phyloP scores from a whole-genome alignment of 495 filamentous ascomycete species.

The Neurospora tetraspora region DNA sequence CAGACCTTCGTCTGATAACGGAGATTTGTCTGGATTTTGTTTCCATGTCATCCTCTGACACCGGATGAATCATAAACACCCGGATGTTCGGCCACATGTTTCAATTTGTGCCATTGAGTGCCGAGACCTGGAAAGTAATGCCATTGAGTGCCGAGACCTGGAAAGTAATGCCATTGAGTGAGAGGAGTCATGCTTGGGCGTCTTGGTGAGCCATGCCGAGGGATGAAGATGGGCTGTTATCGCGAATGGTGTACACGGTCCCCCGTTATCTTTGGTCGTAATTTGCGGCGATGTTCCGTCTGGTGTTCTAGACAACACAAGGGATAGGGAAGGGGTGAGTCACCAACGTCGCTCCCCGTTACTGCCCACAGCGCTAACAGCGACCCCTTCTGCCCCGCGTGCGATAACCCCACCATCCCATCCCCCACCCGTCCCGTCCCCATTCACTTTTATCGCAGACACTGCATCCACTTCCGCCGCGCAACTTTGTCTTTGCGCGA shows the following conservation, averaged over 20 bases:
- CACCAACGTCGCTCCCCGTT: slow-evolving; percentile 4
- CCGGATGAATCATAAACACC: background rate
- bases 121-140: background rate
- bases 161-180: background rate
- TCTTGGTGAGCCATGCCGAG: background rate
- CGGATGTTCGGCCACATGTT: background rate
- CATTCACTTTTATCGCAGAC: slow-evolving; percentile 2
- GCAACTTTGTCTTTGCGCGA: slow-evolving; percentile 1
- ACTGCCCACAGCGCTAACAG: background rate
- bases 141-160: background rate
- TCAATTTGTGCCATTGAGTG: background rate
- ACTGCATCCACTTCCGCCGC: background rate
- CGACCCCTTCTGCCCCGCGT: slow-evolving; percentile 17
- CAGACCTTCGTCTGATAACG: background rate
- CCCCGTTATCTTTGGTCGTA: background rate
- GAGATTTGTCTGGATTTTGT: background rate
- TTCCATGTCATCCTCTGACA: background rate
- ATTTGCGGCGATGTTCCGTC: background rate
- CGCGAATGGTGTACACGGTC: background rate
- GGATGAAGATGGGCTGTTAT: background rate
- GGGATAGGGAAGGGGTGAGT: slow-evolving; percentile 5
- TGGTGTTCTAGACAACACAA: background rate
- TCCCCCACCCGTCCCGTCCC: slow-evolving; percentile 2
- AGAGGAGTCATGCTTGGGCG: background rate
- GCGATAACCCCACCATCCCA: slow-evolving; percentile 14